Base-by-base conservation (phyloP, 352 stramenopile species). In the Globisporangium barbulae region DNA sequence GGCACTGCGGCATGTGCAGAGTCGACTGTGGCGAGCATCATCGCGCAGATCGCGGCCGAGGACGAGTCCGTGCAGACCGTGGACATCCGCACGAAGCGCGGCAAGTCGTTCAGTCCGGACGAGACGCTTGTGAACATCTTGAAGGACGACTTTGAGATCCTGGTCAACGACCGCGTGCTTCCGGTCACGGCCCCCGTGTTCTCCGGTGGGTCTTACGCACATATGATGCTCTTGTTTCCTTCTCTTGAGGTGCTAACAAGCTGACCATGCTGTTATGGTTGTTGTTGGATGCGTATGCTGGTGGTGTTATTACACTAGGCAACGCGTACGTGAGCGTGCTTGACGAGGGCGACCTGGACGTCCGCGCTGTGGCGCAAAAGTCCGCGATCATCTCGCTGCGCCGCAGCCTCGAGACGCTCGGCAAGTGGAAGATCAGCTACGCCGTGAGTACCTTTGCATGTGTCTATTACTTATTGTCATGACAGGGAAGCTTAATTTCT, bases 131-230 rank as follows among this genome's bases (percentile, higher is more conserved):
- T 88, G 39, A 73, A 83, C 47, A 82, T 93, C 15, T 63, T 92
- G 53, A 90, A 75, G 37, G 84, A 92, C 61, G 86, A 94, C 66
- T 94, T 94, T 66, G 81, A 94, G 68, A 64, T 94, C 12, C 49
- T 91, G 28, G 70, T 94, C 55, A 94, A 94, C 69, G 86, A 90
- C 53, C 78, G 82, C 56, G 81, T 91, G 60, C 72, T 92, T 15
- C 79, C 79, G 1, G 83, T 94, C 6, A 76, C 79, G 3, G 86
- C 83, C 0, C 83, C 86, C 1, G 86, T 90, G 30, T 91, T 90
- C 59, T 81, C 79, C 0, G 81, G 74, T 82, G 53, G 25, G 61
- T 63, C 4, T 21, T 41, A 35, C 21, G 28, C 4, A 28, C n/a
- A 21, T 3, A 33, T 25, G 31, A 37, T 49, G 21, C 19, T 13